A percentile compares a stretch with the other conserved stretches of the same genome.
These are phyloP conservation scores for Populus nigra DNA, from an alignment of 345 rosid species.

Conservation along the genomic window DNA sequence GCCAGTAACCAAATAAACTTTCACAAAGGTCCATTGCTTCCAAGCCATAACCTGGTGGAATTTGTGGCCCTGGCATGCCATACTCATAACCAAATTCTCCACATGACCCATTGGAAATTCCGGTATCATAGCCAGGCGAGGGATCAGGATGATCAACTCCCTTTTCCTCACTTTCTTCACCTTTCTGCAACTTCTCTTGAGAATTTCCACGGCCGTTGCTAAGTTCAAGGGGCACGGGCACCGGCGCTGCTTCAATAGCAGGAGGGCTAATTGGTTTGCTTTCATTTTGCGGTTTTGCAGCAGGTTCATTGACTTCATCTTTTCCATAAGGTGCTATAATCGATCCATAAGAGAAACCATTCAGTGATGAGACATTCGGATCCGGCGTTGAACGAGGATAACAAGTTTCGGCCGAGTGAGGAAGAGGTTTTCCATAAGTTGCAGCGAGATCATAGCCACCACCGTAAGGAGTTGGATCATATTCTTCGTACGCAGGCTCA, in stretches of 20 bases:
- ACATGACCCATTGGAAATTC: slow-evolving; percentile 2
- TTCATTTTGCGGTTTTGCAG: slow-evolving; percentile 26
- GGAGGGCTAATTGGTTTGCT: slow-evolving; percentile 15
- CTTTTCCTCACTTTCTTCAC: slow-evolving; percentile 14
- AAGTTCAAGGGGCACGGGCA: neutral
- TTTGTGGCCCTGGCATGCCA: slow-evolving; percentile 34
- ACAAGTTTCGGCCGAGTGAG: slow-evolving; percentile 56
- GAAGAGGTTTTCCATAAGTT: slow-evolving; percentile 66
- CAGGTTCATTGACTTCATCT: slow-evolving; percentile 15
- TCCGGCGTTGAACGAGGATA: slow-evolving; percentile 45
- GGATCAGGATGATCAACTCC: neutral
- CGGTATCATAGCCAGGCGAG: slow-evolving; percentile 9
- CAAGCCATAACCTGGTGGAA: slow-evolving; percentile 73
- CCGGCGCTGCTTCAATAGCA: slow-evolving; percentile 12
- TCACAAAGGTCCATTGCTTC: slow-evolving; percentile 82
- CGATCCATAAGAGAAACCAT: slow-evolving; percentile 33
- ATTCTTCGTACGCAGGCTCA: slow-evolving; percentile 51
- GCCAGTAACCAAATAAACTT: slow-evolving; percentile 69
- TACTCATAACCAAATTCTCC: slow-evolving; percentile 16
- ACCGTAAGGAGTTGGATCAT: slow-evolving; percentile 69
- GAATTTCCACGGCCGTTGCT: neutral
- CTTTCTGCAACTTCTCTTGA: neutral
- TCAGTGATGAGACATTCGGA: slow-evolving; percentile 9
- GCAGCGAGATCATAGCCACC: slow-evolving; percentile 63
- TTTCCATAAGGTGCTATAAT: slow-evolving; percentile 30